Evolutionary conservation across 306 rosid genomes (phyloP), one percentile per base, ranked within the genome.

Genomic region (Coriaria nepalensis): DNA sequence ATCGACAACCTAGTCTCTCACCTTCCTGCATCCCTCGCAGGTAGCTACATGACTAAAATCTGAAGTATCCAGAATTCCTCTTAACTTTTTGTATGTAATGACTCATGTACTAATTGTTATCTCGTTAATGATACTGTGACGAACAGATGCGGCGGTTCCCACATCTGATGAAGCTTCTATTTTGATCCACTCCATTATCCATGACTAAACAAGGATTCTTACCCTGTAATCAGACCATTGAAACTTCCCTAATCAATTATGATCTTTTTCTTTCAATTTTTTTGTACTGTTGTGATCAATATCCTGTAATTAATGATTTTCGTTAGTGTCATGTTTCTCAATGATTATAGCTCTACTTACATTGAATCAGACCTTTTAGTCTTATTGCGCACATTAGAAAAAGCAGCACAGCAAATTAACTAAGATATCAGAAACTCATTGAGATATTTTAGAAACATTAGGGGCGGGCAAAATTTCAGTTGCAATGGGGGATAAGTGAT

Each of bases 121-220:
- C 32, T 37, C 40, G 37, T 33, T 5, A 14, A 20, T 20, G 29
- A 20, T 45, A 11, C 35, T 9, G n/a, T 49, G 4, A 49, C 38
- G 55, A 10, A 14, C 64, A 76, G 75, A 69, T 60, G 62, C 52
- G 64, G 72, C 61, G 20, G 75, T 50, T 65, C 71, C 82, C 2
- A 45, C 78, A 33, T 5, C 72, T 4, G 72, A 71, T 13, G 78
- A 76, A 67, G 82, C 78, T 49, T n/a, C 67, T 41, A 60, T 76
- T 41, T 65, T 76, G 8, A 60, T 76, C 7, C 59, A 65, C 61
- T 71, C 78, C 36, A 11, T 68, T 39, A 51, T 76, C 57, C 54
- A 29, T 46, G 82, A 76, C 57, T 75, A 53, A 35, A 13, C 11
- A 36, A 32, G 48, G 8, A 8, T 9, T 8, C 8, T 20, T 3